Conservation (phyloP, 345 rosid genomes). For the Firmiana major region DNA sequence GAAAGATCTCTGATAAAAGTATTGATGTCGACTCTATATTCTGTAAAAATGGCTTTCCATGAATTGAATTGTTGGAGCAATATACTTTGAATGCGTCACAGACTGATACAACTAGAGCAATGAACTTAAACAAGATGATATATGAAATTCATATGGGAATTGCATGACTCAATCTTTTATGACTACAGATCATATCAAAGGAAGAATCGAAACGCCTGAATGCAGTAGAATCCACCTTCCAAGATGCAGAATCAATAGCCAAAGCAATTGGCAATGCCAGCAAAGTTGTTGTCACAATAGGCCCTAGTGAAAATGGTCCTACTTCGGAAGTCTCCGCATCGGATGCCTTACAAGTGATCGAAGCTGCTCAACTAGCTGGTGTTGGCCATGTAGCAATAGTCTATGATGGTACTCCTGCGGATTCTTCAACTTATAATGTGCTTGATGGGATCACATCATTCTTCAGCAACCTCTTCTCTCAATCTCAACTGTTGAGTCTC, state of each 20-base stretch:
- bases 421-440: constrained; percentile 62
- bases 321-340: constrained; percentile 49
- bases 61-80: background rate
- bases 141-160: background rate
- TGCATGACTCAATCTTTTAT: background rate
- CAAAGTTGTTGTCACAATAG: constrained; percentile 80
- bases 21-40: background rate
- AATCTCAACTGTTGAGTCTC: constrained; percentile 51
- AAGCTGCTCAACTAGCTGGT: constrained; percentile 81
- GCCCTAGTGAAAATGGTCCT: constrained; percentile 73
- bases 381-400: constrained; percentile 81
- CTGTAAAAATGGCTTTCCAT: background rate
- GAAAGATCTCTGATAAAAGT: background rate
- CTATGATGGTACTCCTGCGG: constrained; percentile 42
- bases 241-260: constrained; percentile 73
- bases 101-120: background rate
- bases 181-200: constrained; percentile 65
- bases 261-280: constrained; percentile 97
- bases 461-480: constrained; percentile 67
- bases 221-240: constrained; percentile 74
- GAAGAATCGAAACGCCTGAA: constrained; percentile 76
- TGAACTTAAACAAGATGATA: background rate
- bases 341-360: constrained; percentile 70
- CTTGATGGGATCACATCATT: constrained; percentile 76
- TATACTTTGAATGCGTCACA: background rate